These are phyloP conservation scores for Phytomonas sp. DNA, from an alignment of 208 protist species.

Conservation along the genomic window DNA sequence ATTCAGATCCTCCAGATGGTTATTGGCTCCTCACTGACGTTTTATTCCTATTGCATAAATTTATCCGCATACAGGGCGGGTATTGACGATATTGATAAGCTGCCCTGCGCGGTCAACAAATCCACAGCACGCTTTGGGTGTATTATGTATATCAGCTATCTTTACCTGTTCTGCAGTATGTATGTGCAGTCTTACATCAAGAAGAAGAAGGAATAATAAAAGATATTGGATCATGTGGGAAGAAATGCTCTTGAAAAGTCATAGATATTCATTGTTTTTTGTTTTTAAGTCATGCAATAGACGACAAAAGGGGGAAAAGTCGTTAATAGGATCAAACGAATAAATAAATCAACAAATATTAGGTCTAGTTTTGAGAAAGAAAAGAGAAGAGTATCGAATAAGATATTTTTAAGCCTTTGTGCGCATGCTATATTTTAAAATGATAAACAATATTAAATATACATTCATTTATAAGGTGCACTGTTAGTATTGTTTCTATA, in stretches of 20 bases:
- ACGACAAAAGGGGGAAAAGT: background rate
- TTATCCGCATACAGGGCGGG: conserved; percentile 27
- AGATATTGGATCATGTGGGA: background rate
- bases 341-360: too few relatives aligned
- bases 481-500: background rate
- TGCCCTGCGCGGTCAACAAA: conserved; percentile 42
- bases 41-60: conserved; percentile 40
- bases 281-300: background rate
- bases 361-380: background rate
- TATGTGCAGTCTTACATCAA: conserved; percentile 76
- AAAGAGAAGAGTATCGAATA: background rate
- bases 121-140: conserved; percentile 41
- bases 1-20: conserved; percentile 93
- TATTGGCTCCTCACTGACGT: conserved; percentile 29
- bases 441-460: background rate
- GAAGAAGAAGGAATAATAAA: background rate
- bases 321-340: background rate
- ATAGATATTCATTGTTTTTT: background rate
- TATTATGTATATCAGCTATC: conserved; percentile 89
- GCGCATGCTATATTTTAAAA: background rate
- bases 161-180: conserved; percentile 84
- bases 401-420: background rate
- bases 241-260: background rate
- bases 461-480: background rate
- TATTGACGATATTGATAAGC: conserved; percentile 26